Base-by-base conservation (phyloP, 108 stramenopile genomes). In the Cyclotella cryptica region DNA sequence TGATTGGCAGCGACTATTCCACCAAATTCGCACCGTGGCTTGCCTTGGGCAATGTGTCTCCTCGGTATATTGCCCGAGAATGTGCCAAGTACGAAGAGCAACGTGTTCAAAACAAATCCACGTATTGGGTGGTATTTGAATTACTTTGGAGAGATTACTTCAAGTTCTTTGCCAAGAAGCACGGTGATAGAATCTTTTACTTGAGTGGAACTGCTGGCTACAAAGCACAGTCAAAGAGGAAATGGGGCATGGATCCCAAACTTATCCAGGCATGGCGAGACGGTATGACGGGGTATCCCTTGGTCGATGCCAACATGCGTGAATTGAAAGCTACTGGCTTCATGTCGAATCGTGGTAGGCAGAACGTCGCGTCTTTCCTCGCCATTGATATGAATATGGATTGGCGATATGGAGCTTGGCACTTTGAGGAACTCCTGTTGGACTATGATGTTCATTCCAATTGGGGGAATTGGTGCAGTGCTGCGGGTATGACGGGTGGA, bases 261-360 rank as follows among this genome's bases (percentile, higher is more conserved):
- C 88, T 82, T 57, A 69, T 92, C 11, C 79, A 84, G 45, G 88
- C 88, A 4, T 97, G 87, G 88, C 88, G 81, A 63, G 92, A 87
- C 72, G 98, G 98, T 44, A 88, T 77, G 85, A 91, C 87, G 70
- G 98, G 89, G 7, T 95, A 88, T 75, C 99, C 99, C 3, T 67
- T 99, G 60, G 95, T 95, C 1, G 99, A 99, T 81, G 99, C 98
- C 73, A 98, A 99, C 81, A 99, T 98, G 99, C 85, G 99, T 21
- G 99, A 99, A 87, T 83, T 99, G 10, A 77, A 73, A 11, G 92
- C 92, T 0, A 97, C 97, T 7, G 99, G 99, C 0, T 99, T 97
- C 87, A 98, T 98, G 98, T 91, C 89, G 28, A 99, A 99, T 72
- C 90, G 99, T 21, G 98, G 96, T 14, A 86, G 97, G 17, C 98